Conservation (phyloP, 768 basidiomycete genomes). For the Phanerodontia chrysosporium region DNA sequence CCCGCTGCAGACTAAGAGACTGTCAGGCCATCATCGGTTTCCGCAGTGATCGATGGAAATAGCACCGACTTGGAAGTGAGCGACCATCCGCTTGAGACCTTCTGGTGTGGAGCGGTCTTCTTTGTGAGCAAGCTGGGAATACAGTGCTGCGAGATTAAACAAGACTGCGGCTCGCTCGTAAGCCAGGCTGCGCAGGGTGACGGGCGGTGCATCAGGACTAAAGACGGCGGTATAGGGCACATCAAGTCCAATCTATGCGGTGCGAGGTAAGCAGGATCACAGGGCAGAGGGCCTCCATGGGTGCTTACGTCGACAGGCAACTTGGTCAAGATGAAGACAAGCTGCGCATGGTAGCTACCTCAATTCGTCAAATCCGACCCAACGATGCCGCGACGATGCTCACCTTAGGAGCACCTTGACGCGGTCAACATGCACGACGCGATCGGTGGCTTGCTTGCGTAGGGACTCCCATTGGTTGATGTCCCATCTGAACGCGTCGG, state of each 20-base stretch:
- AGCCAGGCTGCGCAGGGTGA: constrained; percentile 66
- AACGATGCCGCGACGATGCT: constrained; percentile 24
- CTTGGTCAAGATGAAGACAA: constrained; percentile 79
- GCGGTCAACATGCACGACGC: constrained; percentile 51
- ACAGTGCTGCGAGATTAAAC: constrained; percentile 86
- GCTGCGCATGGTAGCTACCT: constrained; percentile 85
- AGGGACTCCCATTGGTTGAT: constrained; percentile 66
- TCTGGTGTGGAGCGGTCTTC: constrained; percentile 69
- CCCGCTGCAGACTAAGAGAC: constrained; percentile 63
- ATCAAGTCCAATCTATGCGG: constrained; percentile 58
- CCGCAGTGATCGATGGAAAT: not conserved
- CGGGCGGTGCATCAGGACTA: constrained; percentile 47
- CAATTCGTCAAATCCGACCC: constrained; percentile 1
- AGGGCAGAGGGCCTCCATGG: not conserved
- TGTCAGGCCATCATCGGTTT: not conserved
- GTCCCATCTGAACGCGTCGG: constrained; percentile 81
- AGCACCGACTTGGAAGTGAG: constrained; percentile 61
- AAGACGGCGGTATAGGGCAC: constrained; percentile 77
- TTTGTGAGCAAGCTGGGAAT: constrained; percentile 69
- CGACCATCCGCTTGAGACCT: constrained; percentile 80
- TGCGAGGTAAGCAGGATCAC: not conserved
- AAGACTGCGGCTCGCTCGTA: constrained; percentile 79
- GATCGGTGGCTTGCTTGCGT: constrained; percentile 51
- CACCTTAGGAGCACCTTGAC: constrained; percentile 55
- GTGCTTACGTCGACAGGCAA: constrained; percentile 71